Percentiles rank a stretch among this genome's conserved stretches.
Conservation (phyloP, 225 moss, liverwort and hornwort species). For the Marchantia paleacea region DNA sequence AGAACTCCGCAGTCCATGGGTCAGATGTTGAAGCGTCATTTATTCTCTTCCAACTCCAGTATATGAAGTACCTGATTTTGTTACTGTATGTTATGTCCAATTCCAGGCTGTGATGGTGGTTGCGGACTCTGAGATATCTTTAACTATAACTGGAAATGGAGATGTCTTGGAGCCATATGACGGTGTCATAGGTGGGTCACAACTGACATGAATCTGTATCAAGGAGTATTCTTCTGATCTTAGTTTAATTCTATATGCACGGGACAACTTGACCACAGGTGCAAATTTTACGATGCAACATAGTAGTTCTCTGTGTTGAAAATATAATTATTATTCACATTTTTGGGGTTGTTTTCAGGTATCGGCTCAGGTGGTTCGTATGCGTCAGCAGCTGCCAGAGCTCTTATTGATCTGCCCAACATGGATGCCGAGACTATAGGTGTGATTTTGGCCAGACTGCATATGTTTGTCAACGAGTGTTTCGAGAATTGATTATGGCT, state of each 20-base stretch:
- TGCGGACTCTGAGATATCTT: constrained; percentile 79
- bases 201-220: background rate
- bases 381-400: constrained; percentile 92
- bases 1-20: background rate
- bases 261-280: background rate
- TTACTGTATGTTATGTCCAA: background rate
- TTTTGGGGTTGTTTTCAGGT: constrained; percentile 39
- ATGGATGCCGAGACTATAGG: constrained; percentile 85
- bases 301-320: background rate
- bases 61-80: background rate
- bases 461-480: background rate
- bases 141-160: constrained; percentile 82
- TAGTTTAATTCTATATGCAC: background rate
- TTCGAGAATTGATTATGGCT: too few species aligned
- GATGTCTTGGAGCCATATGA: constrained; percentile 93
- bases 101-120: constrained; percentile 88
- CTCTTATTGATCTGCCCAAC: constrained; percentile 76
- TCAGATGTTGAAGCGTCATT: background rate
- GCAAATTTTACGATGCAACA: background rate
- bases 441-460: constrained; percentile 25
- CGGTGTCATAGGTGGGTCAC: constrained; percentile 63
- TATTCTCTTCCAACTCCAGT: background rate
- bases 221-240: background rate
- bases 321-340: background rate
- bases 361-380: constrained; percentile 88